These are phyloP conservation scores for Dictyostelium brefeldianum DNA, from an alignment of 78 protist genomes.

Conservation along the genomic window DNA sequence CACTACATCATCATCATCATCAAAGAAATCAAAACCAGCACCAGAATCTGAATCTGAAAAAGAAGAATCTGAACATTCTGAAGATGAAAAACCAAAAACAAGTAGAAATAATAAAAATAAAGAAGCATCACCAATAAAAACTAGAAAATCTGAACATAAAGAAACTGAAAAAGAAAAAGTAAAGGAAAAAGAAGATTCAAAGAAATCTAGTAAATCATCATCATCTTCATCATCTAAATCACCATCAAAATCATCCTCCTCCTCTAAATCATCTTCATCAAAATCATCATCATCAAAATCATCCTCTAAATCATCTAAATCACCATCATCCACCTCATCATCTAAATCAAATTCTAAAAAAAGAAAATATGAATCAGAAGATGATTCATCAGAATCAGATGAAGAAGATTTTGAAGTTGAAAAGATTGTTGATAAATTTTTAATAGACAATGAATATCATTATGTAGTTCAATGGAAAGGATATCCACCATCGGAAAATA, in stretches of 20 bases:
- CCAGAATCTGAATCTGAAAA: background rate
- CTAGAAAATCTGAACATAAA: too few relatives aligned
- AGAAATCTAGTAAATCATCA: background rate
- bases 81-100: background rate
- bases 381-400: background rate
- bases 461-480: slow-evolving; percentile 49
- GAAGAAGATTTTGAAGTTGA: slow-evolving; percentile 28
- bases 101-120: background rate
- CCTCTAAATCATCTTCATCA: background rate
- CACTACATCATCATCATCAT: background rate
- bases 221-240: background rate
- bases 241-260: background rate
- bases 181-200: too few relatives aligned
- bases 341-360: background rate
- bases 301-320: background rate
- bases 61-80: background rate
- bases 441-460: background rate
- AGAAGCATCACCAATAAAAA: background rate
- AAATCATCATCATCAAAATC: background rate
- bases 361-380: slow-evolving; percentile 1
- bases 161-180: too few relatives aligned
- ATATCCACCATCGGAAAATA: background rate
- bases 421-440: background rate
- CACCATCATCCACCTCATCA: background rate
- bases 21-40: background rate